Evolutionary conservation across 2,329 filamentous ascomycete genomes (phyloP).

Genomic region (Thielaviopsis euricoi): DNA sequence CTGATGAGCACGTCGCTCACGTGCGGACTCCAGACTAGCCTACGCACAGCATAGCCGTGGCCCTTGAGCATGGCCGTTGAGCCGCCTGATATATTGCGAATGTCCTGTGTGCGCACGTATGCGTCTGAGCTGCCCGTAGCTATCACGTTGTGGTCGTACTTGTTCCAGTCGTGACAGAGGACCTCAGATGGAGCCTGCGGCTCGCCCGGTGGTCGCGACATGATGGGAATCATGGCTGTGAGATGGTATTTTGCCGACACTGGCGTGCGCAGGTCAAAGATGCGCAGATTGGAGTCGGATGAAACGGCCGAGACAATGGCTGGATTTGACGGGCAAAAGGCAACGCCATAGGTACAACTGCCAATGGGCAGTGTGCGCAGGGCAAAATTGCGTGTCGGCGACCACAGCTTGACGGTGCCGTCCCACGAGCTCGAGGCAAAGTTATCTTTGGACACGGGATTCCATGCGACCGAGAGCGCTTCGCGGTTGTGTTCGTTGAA

Average conservation of each 20-base stretch:
- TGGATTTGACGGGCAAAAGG: constrained; percentile 78
- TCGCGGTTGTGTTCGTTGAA: constrained; percentile 91
- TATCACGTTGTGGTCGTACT: constrained; percentile 72
- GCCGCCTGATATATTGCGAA: constrained; percentile 56
- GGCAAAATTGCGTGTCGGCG: constrained; percentile 56
- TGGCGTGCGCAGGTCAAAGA: constrained; percentile 85
- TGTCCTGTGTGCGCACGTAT: constrained; percentile 76
- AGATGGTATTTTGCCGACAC: constrained; percentile 78
- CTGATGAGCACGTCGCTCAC: constrained; percentile 74
- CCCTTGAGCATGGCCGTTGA: constrained; percentile 61
- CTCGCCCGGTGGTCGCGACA: constrained; percentile 12
- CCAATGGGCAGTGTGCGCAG: constrained; percentile 79
- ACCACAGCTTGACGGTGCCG: constrained; percentile 93
- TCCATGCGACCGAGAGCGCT: constrained; percentile 87
- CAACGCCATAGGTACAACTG: constrained; percentile 84
- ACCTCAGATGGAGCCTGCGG: constrained; percentile 55
- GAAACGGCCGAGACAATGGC: constrained; percentile 74
- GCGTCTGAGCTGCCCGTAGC: constrained; percentile 84
- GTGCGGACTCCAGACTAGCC: constrained; percentile 84
- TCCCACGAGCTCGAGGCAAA: constrained; percentile 94
- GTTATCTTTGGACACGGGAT: constrained; percentile 72
- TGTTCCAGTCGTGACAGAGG: constrained; percentile 97
- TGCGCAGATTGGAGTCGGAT: constrained; percentile 71
- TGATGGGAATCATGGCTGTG: constrained; percentile 61
- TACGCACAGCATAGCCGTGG: constrained; percentile 80